Base-by-base conservation (phyloP, 371 early-diverging fungal genomes). In the Mucor indicus region DNA sequence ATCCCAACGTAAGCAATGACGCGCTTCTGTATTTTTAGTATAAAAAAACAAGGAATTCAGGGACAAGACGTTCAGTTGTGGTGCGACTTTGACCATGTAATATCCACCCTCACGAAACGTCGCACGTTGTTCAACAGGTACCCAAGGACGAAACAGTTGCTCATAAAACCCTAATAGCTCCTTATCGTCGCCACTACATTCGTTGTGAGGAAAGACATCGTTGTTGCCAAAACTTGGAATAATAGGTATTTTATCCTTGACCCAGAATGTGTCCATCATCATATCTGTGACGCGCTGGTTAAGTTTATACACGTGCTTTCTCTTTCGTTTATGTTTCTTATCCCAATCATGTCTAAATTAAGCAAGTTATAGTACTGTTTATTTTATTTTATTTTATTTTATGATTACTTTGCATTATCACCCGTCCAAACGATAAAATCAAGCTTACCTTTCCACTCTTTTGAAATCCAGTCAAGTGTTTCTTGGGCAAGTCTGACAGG, bases 361-460 rank as follows among this genome's bases (percentile, higher is more conserved):
- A 11, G 29, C 5, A 11, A 11, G 11, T 7, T 27, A 27, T 27
- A 5, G 29, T 27, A 27, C 11, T 27, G 29, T 27, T 11, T 33
- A n/a, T 33, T 33, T 9, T 33, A 13, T 15, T 19, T 16, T 8
- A 20, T 4, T 0, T 30, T 20, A 17, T 16, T 20, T 20, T 29
- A 0, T 23, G 27, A 1, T 53, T 69, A 84, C 85, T 82, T 72
- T 19, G 84, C 77, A 67, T 84, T 87, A 55, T 90, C 90, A 12
- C 91, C 91, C 5, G 91, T 91, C 83, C 88, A 89, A 11, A 87
- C 57, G 1, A 90, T 81, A 73, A 92, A 92, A 50, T 92, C 90
- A 32, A 88, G 64, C 22, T 73, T 60, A 23, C 71, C 67, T 29
- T 59, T 61, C 76, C 83, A 69, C 32, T 81, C 64, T 21, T 55